Evolutionary conservation across 2,329 filamentous ascomycete species (phyloP).

Genomic region (Pyrenochaeta sp.): DNA sequence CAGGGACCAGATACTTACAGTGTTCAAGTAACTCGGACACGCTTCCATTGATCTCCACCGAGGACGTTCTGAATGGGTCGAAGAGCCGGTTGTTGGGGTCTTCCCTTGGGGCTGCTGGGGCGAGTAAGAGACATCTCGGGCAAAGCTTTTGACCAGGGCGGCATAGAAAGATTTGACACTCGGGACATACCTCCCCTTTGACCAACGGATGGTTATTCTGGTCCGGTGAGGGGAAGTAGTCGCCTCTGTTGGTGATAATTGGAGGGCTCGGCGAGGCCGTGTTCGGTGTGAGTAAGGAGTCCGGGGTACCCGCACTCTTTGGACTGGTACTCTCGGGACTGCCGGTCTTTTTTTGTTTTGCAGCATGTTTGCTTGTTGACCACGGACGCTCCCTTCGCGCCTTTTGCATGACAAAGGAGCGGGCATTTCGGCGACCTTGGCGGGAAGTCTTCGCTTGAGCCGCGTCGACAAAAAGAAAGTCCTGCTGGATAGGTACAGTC

Average conservation of each 20-base stretch:
- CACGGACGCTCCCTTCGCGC: constrained; percentile 47
- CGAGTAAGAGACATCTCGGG: constrained; percentile 34
- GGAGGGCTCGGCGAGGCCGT: constrained; percentile 44
- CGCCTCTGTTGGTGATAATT: constrained; percentile 16
- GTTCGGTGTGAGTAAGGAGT: constrained; percentile 34
- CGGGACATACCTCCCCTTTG: constrained; percentile 34
- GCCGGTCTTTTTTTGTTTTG: constrained; percentile 35
- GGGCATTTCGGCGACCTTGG: constrained; percentile 49
- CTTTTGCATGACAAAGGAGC: constrained; percentile 51
- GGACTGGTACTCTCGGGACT: constrained; percentile 38
- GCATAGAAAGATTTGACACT: constrained; percentile 40
- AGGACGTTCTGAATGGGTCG: constrained; percentile 43
- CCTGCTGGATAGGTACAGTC: constrained; percentile 36
- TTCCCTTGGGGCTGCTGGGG: constrained; percentile 22
- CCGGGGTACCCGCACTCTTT: constrained; percentile 37
- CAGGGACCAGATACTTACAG: constrained; percentile 40
- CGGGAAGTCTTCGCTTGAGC: constrained; percentile 47
- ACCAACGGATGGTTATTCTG: constrained; percentile 18
- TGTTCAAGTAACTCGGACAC: constrained; percentile 45
- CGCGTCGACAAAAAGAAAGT: constrained; percentile 49
- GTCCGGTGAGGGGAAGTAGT: constrained; percentile 28
- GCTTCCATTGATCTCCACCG: constrained; percentile 33
- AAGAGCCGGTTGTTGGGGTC: constrained; percentile 36
- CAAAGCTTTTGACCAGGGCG: constrained; percentile 40
- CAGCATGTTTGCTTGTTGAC: constrained; percentile 49